Percentiles rank a stretch among this genome's conserved stretches.
These are phyloP conservation scores for Yamadazyma endophytica DNA, from an alignment of 805 yeast species.

Conservation along the genomic window DNA sequence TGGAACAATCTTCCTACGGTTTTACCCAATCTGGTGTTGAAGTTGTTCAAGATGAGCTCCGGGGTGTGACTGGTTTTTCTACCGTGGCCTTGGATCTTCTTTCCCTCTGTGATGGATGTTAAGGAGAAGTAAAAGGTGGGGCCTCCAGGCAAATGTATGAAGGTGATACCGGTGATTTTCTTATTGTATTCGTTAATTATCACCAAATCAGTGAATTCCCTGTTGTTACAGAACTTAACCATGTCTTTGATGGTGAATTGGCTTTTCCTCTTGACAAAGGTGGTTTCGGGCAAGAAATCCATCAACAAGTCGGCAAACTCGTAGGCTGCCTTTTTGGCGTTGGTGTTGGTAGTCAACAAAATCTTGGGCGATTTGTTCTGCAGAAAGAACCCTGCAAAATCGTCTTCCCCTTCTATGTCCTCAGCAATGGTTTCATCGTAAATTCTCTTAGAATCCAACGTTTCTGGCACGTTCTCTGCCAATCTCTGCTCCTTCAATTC, in stretches of 20 bases:
- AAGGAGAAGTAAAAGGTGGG: constrained; percentile 92
- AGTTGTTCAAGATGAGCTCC: constrained; percentile 87
- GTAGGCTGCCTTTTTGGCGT: constrained; percentile 82
- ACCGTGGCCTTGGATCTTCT: constrained; percentile 83
- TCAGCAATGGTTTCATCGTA: constrained; percentile 76
- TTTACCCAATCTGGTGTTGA: constrained; percentile 87
- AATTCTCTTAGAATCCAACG: constrained; percentile 79
- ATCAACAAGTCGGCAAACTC: constrained; percentile 83
- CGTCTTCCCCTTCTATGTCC: constrained; percentile 61
- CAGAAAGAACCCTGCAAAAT: constrained; percentile 55
- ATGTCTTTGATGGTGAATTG: constrained; percentile 84
- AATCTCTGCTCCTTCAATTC: constrained; percentile 77
- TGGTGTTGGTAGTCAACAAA: constrained; percentile 80
- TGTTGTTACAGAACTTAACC: constrained; percentile 72
- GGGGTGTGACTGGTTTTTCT: constrained; percentile 87
- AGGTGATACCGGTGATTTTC: constrained; percentile 84
- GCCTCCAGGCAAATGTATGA: constrained; percentile 91
- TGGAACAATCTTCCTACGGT: constrained; percentile 92
- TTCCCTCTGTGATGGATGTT: constrained; percentile 69
- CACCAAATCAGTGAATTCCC: constrained; percentile 83
- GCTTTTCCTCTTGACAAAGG: constrained; percentile 82
- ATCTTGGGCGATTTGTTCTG: constrained; percentile 68
- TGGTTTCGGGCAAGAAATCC: constrained; percentile 80
- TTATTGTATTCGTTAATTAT: constrained; percentile 94
- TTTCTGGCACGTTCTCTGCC: constrained; percentile 70